Conservation (phyloP, 306 rosid genomes). For the Inga leiocalycina region DNA sequence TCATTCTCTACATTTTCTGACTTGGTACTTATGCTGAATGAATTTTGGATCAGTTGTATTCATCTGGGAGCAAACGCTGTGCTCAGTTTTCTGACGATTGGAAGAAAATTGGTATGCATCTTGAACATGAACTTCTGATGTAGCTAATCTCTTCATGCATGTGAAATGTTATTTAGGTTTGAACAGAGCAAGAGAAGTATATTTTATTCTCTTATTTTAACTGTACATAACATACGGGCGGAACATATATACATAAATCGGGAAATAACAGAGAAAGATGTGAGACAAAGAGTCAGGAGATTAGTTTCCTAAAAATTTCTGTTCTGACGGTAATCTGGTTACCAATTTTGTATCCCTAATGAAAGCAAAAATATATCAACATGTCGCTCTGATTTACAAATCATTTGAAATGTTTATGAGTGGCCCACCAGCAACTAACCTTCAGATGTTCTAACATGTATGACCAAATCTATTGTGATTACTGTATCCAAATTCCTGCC, state of each 20-base stretch:
- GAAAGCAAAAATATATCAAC: background rate
- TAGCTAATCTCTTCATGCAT: constrained; percentile 2
- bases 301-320: background rate
- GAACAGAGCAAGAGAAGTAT: background rate
- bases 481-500: background rate
- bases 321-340: background rate
- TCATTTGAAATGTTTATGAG: constrained; percentile 11
- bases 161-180: background rate
- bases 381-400: constrained; percentile 5
- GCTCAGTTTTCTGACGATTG: constrained; percentile 65
- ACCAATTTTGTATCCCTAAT: background rate
- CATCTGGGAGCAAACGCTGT: constrained; percentile 76
- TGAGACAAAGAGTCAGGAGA: background rate
- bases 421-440: background rate
- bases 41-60: constrained; percentile 65
- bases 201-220: background rate
- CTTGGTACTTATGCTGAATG: constrained; percentile 24
- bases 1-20: constrained; percentile 17
- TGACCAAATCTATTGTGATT: background rate
- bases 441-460: background rate
- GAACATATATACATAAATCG: background rate
- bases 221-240: background rate
- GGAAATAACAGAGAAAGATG: background rate
- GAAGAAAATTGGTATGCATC: constrained; percentile 72
- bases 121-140: constrained; percentile 19